phyloP scores from a whole-genome alignment of 306 rosid species.

The Rubus idaeus region DNA sequence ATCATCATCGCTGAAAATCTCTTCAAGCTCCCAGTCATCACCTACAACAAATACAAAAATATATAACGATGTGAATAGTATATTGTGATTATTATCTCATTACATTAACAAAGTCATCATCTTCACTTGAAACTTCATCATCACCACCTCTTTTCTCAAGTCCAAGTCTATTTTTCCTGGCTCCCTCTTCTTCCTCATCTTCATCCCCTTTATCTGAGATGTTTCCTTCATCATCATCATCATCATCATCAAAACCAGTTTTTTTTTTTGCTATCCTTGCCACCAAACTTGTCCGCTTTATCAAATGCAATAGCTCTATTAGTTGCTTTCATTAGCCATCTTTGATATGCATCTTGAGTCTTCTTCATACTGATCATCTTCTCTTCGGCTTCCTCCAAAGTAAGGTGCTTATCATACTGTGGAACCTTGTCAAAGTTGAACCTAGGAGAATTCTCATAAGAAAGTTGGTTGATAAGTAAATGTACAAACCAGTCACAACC shows the following conservation, averaged over 20 bases:
- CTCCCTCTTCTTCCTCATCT: constrained; percentile 81
- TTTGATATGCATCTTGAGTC: constrained; percentile 90
- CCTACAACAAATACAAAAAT: constrained; percentile 42
- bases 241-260: constrained; percentile 32
- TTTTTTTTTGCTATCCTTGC: constrained; percentile 56
- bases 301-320: constrained; percentile 89
- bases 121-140: constrained; percentile 62
- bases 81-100: too few species aligned
- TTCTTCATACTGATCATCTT: constrained; percentile 84
- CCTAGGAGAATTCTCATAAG: constrained; percentile 7
- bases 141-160: constrained; percentile 53
- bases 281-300: constrained; percentile 19
- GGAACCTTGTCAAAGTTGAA: constrained; percentile 92
- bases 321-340: constrained; percentile 65
- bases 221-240: constrained; percentile 67
- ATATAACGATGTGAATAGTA: too few species aligned
- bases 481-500: too few species aligned
- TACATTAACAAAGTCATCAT: constrained; percentile 62
- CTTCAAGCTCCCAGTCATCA: constrained; percentile 97
- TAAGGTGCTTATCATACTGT: constrained; percentile 76
- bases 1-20: constrained; percentile 92
- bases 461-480: too few species aligned
- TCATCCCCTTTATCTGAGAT: constrained; percentile 80
- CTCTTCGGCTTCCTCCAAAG: constrained; percentile 97
- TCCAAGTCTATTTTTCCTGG: constrained; percentile 64